Evolutionary conservation across 2,329 filamentous ascomycete species (phyloP).

Genomic region (Atkinsonella texensis): DNA sequence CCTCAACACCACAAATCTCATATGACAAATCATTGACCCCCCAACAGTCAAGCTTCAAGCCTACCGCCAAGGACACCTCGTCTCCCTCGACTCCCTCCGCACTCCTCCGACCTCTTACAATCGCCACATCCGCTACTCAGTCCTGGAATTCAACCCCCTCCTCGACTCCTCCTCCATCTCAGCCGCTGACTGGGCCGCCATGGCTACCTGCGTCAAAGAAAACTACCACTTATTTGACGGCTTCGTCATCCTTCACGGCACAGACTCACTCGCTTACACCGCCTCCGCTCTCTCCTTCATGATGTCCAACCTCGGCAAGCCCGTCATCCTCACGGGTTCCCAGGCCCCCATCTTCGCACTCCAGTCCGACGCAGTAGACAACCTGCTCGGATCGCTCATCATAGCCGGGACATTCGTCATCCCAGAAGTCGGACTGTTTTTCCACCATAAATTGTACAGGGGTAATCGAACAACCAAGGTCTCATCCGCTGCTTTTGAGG

Average conservation of each 20-base stretch:
- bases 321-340: constrained; percentile 73
- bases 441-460: constrained; percentile 81
- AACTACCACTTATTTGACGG: constrained; percentile 87
- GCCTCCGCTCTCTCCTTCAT: constrained; percentile 88
- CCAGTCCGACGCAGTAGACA: constrained; percentile 85
- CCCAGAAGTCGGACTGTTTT: constrained; percentile 87
- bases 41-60: constrained; percentile 35
- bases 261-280: constrained; percentile 81
- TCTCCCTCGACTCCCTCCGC: constrained; percentile 54
- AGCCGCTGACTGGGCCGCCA: constrained; percentile 73
- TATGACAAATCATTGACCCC: not conserved
- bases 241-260: constrained; percentile 84
- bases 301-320: constrained; percentile 82
- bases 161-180: constrained; percentile 88
- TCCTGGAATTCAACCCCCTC: constrained; percentile 72
- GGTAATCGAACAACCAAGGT: constrained; percentile 84
- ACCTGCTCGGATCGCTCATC: constrained; percentile 76
- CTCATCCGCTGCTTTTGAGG: constrained; percentile 73
- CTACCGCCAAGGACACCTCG: constrained; percentile 34
- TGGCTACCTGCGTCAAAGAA: constrained; percentile 63
- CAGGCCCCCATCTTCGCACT: constrained; percentile 82
- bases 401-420: constrained; percentile 88
- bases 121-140: constrained; percentile 69
- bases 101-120: constrained; percentile 73
- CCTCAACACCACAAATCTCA: not conserved